A percentile compares a stretch with the other conserved stretches of the same genome.
Conservation (phyloP, 257 asterid species). For the Leptodermis oblonga region DNA sequence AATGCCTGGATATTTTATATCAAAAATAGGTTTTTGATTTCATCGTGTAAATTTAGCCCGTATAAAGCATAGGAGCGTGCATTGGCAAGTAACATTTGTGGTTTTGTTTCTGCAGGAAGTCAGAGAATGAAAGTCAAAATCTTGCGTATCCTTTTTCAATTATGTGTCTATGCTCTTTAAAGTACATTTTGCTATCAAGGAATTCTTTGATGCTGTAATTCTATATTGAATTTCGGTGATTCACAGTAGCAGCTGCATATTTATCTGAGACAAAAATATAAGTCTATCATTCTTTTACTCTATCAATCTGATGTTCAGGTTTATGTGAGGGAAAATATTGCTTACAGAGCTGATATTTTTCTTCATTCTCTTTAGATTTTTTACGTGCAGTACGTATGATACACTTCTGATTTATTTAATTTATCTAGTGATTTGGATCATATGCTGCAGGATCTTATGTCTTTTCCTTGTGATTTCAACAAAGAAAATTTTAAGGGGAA, state of each 20-base stretch:
- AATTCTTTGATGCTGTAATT: background rate
- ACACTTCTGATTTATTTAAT: background rate
- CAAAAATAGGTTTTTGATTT: background rate
- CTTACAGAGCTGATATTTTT: background rate
- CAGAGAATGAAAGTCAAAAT: constrained; percentile 78
- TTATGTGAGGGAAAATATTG: background rate
- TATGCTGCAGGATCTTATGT: background rate
- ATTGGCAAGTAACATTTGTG: constrained; percentile 5
- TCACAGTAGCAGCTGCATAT: background rate
- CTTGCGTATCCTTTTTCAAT: constrained; percentile 56
- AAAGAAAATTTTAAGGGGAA: background rate
- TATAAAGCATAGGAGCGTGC: background rate
- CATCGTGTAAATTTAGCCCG: background rate
- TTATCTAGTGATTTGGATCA: background rate
- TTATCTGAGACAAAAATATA: background rate
- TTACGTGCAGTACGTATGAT: background rate
- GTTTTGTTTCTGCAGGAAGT: constrained; percentile 39
- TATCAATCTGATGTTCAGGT: background rate
- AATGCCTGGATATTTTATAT: background rate
- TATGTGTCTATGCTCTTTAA: background rate
- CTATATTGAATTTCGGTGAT: background rate
- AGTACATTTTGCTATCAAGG: background rate
- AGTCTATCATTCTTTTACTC: background rate
- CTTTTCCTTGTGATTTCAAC: background rate
- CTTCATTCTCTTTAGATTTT: background rate